These are phyloP conservation scores for Alternaria dauci DNA, from an alignment of 2,329 filamentous ascomycete species.

Conservation along the genomic window DNA sequence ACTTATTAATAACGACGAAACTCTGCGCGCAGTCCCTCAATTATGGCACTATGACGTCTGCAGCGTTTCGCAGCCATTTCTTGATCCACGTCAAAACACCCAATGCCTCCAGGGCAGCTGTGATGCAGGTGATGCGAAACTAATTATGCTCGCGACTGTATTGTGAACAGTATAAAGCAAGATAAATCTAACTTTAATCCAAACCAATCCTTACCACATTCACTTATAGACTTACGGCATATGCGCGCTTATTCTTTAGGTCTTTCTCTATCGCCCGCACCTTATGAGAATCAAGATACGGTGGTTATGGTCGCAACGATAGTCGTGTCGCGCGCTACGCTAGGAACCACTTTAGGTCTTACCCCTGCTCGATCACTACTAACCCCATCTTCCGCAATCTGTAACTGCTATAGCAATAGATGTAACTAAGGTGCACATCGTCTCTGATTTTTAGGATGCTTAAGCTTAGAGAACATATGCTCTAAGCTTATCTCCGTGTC, in stretches of 20 bases:
- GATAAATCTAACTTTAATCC: background rate
- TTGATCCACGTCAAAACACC: too few relatives aligned
- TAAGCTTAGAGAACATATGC: background rate
- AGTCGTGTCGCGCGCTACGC: background rate
- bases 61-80: too few relatives aligned
- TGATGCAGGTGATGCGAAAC: too few relatives aligned
- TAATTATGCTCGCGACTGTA: too few relatives aligned
- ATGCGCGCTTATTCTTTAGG: background rate
- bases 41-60: too few relatives aligned
- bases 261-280: background rate
- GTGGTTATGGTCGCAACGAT: background rate
- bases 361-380: background rate
- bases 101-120: too few relatives aligned
- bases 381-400: too few relatives aligned
- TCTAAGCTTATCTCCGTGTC: background rate
- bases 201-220: background rate
- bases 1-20: too few relatives aligned
- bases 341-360: background rate
- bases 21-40: too few relatives aligned
- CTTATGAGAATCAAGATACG: background rate
- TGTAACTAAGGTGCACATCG: background rate
- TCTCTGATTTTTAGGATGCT: background rate
- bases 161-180: too few relatives aligned
- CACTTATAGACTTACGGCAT: background rate
- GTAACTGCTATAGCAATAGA: background rate